Evolutionary conservation across 495 filamentous ascomycete species (phyloP).

Genomic region (Talaromyces nanjingensis): DNA sequence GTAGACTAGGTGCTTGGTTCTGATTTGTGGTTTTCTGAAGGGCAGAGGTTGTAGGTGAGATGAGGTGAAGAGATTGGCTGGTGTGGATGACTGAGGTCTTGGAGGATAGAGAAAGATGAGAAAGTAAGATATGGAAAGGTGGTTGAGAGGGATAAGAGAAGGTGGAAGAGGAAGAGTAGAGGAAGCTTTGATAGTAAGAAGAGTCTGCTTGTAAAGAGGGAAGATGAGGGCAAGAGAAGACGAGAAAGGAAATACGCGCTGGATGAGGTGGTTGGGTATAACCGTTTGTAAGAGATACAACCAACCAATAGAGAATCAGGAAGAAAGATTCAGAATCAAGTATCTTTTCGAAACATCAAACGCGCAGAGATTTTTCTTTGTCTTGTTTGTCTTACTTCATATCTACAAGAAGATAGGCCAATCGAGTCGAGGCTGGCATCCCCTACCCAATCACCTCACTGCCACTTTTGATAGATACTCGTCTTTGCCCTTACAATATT

Average conservation of each 20-base stretch:
- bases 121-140: no score
- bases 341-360: neutral
- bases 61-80: neutral
- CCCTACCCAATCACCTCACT: neutral
- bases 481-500: neutral
- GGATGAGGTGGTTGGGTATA: neutral
- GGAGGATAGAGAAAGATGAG: neutral
- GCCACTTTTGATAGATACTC: neutral
- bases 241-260: neutral
- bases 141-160: neutral
- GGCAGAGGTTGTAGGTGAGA: neutral
- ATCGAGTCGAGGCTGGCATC: neutral
- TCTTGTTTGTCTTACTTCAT: neutral
- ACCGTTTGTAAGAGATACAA: neutral
- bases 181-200: neutral
- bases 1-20: neutral
- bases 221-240: neutral
- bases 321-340: neutral
- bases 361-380: neutral
- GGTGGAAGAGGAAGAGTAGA: neutral
- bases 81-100: neutral
- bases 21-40: neutral
- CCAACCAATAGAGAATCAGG: neutral
- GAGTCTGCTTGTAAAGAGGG: neutral
- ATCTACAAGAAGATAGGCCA: neutral